Percentiles rank a stretch among this genome's conserved stretches.
These are phyloP conservation scores for Huntiella decipiens DNA, from an alignment of 2,329 filamentous ascomycete species.

Conservation along the genomic window DNA sequence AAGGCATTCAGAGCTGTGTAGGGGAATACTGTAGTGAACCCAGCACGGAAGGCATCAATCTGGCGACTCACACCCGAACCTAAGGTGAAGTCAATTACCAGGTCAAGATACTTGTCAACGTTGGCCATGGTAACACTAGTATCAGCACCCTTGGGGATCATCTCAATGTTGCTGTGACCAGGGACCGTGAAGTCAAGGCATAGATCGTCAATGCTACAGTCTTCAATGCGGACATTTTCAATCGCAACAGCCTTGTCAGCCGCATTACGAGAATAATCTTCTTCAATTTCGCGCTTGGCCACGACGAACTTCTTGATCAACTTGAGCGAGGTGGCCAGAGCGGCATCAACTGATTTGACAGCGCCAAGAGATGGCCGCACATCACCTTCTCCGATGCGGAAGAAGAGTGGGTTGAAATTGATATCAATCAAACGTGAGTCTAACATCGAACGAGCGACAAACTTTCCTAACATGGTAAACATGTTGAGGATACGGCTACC, in stretches of 20 bases:
- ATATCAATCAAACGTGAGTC: slow-evolving; percentile 96
- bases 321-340: slow-evolving; percentile 68
- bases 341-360: slow-evolving; percentile 73
- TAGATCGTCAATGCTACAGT: slow-evolving; percentile 65
- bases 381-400: slow-evolving; percentile 63
- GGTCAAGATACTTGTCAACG: slow-evolving; percentile 72
- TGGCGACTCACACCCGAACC: slow-evolving; percentile 76
- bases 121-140: slow-evolving; percentile 72
- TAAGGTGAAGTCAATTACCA: slow-evolving; percentile 78
- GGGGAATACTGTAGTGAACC: slow-evolving; percentile 91
- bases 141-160: slow-evolving; percentile 56
- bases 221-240: slow-evolving; percentile 53
- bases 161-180: slow-evolving; percentile 72
- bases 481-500: slow-evolving; percentile 76
- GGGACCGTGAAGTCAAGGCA: slow-evolving; percentile 89
- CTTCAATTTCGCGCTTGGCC: slow-evolving; percentile 66
- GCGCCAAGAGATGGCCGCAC: slow-evolving; percentile 74
- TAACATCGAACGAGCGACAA: slow-evolving; percentile 93
- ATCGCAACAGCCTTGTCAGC: slow-evolving; percentile 54
- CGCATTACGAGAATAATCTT: slow-evolving; percentile 44
- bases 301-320: slow-evolving; percentile 71
- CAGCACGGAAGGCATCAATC: slow-evolving; percentile 73
- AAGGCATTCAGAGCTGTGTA: slow-evolving; percentile 86
- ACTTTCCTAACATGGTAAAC: slow-evolving; percentile 89
- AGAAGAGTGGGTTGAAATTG: slow-evolving; percentile 93